These are phyloP conservation scores for Monosporozyma siamensis DNA, from an alignment of 805 yeast species.

Conservation along the genomic window DNA sequence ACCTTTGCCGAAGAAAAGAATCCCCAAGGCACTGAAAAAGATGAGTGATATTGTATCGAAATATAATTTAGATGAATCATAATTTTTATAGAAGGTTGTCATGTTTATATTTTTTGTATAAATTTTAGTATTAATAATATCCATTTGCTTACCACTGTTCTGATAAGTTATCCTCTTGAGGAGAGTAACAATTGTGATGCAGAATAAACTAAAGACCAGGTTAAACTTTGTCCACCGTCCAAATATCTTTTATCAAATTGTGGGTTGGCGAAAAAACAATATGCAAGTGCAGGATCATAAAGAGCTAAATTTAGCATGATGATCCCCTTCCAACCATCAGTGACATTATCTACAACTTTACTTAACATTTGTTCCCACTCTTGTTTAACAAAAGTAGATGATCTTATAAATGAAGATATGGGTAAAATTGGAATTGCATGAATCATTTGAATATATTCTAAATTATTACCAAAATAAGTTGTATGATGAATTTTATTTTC, in stretches of 20 bases:
- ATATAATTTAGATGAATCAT: constrained; percentile 15
- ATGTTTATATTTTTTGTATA: neutral
- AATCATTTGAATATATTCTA: constrained; percentile 68
- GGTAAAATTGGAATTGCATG: constrained; percentile 72
- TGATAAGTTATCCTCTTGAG: no score
- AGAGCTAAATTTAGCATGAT: constrained; percentile 68
- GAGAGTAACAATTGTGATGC: constrained; percentile 30
- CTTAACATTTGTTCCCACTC: constrained; percentile 52
- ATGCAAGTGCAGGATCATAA: constrained; percentile 56
- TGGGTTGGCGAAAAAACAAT: constrained; percentile 46
- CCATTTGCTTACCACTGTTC: neutral
- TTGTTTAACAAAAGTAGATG: constrained; percentile 44
- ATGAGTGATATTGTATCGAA: constrained; percentile 23
- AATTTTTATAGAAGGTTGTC: neutral
- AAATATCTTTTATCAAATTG: constrained; percentile 48
- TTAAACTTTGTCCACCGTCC: constrained; percentile 77
- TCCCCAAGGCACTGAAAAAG: constrained; percentile 23
- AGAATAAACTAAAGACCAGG: constrained; percentile 77
- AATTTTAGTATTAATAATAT: neutral
- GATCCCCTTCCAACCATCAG: constrained; percentile 66
- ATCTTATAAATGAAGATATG: constrained; percentile 48
- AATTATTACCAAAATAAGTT: constrained; percentile 65
- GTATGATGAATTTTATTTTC: constrained; percentile 68
- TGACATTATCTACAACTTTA: constrained; percentile 38
- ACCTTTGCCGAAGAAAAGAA: neutral